Evolutionary conservation across 2,329 filamentous ascomycete species (phyloP), one percentile per base, ranked within the genome.

Genomic region (Botrytis porri): DNA sequence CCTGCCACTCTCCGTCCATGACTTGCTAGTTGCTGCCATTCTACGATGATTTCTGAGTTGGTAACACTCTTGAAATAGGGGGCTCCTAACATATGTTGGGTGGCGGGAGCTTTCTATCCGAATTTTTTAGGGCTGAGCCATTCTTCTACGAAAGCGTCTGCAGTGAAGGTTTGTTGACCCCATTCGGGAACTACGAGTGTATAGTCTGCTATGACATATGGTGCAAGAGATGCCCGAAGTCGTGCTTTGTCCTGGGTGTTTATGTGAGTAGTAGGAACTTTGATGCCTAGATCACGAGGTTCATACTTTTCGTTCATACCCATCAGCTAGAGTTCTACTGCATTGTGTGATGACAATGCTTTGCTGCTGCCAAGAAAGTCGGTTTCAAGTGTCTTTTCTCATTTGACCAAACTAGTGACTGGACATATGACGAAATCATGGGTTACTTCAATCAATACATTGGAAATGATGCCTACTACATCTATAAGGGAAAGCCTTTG

Each of bases 11-110:
- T 69, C 16, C 77, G 65, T 29, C 73, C 77, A 64, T 80, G 78
- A 51, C 75, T 76, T 20, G 77, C 77, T 22, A 79, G 29, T 70
- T 79, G 77, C 72, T 79, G 78, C 75, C 77, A 79, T 60, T 79
- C 75, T 3, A 80, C 75, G 1, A 79, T 63, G 20, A 79, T 78
- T 67, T 78, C 72, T 6, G 76, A 70, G 4, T 75, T 73, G 0
- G 73, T 73, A 0, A 78, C 77, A 2, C 69, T 75, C 35, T 78
- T 76, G 71, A 80, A 76, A 43, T 78, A 79, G 20, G 77, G 78
- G 14, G 72, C 71, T 1, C 75, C 77, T 12, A 79, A 75, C 1
- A 80, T 69, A 73, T 79, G 78, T n/a, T 80, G 77, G 10, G 77
- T 78, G 0, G 75, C 70, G 7, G 75, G 67, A 22, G 73, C 74